phyloP scores from a whole-genome alignment of 345 rosid species.

The Anastatica hierochuntica region DNA sequence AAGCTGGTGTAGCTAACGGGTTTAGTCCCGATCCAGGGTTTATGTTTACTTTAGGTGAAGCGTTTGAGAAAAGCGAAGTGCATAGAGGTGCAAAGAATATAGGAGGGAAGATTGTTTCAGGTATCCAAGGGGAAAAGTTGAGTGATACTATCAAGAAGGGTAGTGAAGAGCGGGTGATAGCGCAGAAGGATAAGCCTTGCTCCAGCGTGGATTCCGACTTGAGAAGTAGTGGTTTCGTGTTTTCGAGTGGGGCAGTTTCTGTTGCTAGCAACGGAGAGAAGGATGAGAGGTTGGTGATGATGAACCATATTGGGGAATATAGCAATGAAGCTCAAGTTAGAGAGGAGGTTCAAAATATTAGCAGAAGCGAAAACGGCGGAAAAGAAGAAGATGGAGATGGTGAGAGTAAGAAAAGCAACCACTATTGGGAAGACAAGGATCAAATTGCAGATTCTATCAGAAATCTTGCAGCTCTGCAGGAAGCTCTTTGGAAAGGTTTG shows the following conservation, averaged over 20 bases:
- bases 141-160: too few species aligned
- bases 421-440: constrained; percentile 36
- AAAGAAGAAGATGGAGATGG: constrained; percentile 30
- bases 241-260: constrained; percentile 44
- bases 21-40: constrained; percentile 40
- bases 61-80: constrained; percentile 61
- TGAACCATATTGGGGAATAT: too few species aligned
- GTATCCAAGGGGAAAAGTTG: too few species aligned
- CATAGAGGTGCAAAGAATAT: constrained; percentile 36
- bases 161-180: constrained; percentile 63
- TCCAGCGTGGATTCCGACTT: constrained; percentile 87
- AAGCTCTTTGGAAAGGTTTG: constrained; percentile 62
- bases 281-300: constrained; percentile 31
- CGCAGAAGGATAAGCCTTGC: constrained; percentile 62
- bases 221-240: constrained; percentile 70
- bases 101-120: constrained; percentile 32
- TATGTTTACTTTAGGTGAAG: constrained; percentile 39
- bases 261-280: constrained; percentile 42
- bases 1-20: constrained; percentile 24
- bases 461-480: constrained; percentile 52
- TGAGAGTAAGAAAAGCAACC: constrained; percentile 23
- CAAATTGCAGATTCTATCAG: constrained; percentile 45
- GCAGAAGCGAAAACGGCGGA: constrained; percentile 31
- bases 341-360: constrained; percentile 36
- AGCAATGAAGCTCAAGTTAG: too few species aligned